Base-by-base conservation (phyloP, 306 rosid genomes). In the Argentina anserina region DNA sequence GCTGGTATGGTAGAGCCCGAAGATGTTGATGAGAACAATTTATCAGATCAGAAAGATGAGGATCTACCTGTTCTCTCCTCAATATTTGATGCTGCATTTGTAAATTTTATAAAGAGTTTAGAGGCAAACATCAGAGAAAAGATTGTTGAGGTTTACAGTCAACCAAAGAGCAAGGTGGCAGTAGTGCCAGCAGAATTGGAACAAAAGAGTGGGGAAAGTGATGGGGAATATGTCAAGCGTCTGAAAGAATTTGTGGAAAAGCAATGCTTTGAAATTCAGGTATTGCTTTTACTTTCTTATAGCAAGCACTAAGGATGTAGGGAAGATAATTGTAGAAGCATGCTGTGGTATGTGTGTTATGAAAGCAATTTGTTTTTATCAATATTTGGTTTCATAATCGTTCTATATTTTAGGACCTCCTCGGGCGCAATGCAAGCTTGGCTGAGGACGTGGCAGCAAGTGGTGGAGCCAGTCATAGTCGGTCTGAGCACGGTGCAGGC, bases 241-340 rank as follows among this genome's bases (percentile, higher is more conserved):
- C 88, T 94, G 75, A 88, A 90, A 80, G 80, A 76, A 58, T 94
- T 94, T 86, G 83, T 90, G 70, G 97, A 94, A 81, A 87, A 90
- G 86, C 99, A 91, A 73, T 87, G 91, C 88, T 84, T 89, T 45
- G 99, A 94, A 83, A 89, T 94, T 62, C 97, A 89, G 99, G 97
- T 90, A 82, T 78, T 53, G 7, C 67, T 62, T 67, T 73, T 14
- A 46, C 13, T 77, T 65, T 68, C 65, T 80, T 69, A 25, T 25
- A 56, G 36, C 25, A 20, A 20, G 20, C 15, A 1, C 14, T 23
- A 2, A n/a, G n/a, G 29, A 64, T 14, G 34, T 65, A 23, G 33
- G 34, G 18, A 36, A 41, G 12, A 42, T 23, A 21, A 21, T 23
- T 66, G 13, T 14, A 15, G 55, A 26, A 66, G 71, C 34, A 13